phyloP scores from a whole-genome alignment of 2,329 filamentous ascomycete species.

The Colletotrichum orchidophilum region DNA sequence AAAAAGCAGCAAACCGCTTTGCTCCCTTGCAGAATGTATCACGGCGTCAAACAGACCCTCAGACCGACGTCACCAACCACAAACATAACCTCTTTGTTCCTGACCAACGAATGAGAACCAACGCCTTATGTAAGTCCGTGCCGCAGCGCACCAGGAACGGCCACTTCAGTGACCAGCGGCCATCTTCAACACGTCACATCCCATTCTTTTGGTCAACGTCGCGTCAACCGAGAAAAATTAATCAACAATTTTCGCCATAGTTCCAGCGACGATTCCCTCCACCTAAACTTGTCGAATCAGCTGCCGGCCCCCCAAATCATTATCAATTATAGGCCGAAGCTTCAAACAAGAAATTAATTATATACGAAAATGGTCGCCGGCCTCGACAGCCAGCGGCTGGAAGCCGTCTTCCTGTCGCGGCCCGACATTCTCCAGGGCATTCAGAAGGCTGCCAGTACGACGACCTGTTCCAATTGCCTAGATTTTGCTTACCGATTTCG shows the following conservation, averaged over 20 bases:
- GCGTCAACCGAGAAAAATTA: conserved; percentile 21
- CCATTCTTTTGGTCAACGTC: conserved; percentile 24
- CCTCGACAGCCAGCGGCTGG: conserved; percentile 61
- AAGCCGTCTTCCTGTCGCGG: conserved; percentile 62
- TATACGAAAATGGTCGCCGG: conserved; percentile 47
- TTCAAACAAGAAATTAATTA: background rate
- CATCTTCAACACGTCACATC: conserved; percentile 29
- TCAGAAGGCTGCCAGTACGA: conserved; percentile 60
- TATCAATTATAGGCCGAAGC: background rate
- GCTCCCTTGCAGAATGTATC: background rate
- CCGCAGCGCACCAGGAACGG: background rate
- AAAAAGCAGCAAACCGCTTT: background rate
- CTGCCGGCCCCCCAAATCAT: background rate
- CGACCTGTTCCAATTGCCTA: background rate
- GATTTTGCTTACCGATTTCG: background rate
- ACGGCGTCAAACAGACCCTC: background rate
- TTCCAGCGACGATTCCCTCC: background rate
- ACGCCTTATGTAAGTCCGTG: conserved; percentile 22
- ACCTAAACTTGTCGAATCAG: background rate
- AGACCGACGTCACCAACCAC: background rate
- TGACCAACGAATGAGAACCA: background rate
- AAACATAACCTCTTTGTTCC: background rate
- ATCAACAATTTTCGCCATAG: background rate
- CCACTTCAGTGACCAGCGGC: background rate
- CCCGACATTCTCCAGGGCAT: conserved; percentile 67